Evolutionary conservation across 805 yeast genomes (phyloP), one percentile per base, ranked within the genome.

Genomic region (Yarrowia osloensis): DNA sequence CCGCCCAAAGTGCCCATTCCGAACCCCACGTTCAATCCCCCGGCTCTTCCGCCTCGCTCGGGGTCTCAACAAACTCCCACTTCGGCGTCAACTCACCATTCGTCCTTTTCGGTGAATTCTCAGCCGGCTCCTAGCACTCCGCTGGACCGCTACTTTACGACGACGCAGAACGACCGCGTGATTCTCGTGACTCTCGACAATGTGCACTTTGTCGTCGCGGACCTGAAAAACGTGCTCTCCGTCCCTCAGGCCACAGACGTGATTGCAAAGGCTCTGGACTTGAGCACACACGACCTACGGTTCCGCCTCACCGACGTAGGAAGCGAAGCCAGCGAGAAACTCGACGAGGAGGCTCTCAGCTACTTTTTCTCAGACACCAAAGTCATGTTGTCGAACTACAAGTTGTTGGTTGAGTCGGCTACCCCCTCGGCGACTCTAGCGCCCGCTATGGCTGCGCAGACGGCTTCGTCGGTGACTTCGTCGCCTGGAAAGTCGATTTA

Each of bases 251-350:
- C 85, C 33, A 86, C 84, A 69, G 74, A 73, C 1, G 71, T 73
- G 12, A 69, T 87, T 19, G 74, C 81, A 0, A 73, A 77, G 0
- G 74, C 71, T 86, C 19, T 79, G 74, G 15, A 67, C 81, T 22
- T 70, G 46, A 7, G 24, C 37, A 21, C 57, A 33, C 47, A 24
- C 29, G 9, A 49, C 33, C 19, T 57, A 52, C 54, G 74, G 81
- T 79, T 86, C 47, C 88, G 87, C 70, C 75, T 91, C 69, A 88
- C 96, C 0, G 96, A 91, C 65, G 85, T 86, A 74, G 85, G 86
- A 22, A 79, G 86, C 59, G 80, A 81, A 24, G 71, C 73, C 3
- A 77, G 80, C 22, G 72, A 73, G 24, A 68, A 73, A 19, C 72
- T 76, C 47, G 70, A 68, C 52, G 74, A 74, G 28, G 59, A 47